These are phyloP conservation scores for Lasiosphaeriaceae sp. DNA, from an alignment of 495 filamentous ascomycete genomes.

Conservation along the genomic window DNA sequence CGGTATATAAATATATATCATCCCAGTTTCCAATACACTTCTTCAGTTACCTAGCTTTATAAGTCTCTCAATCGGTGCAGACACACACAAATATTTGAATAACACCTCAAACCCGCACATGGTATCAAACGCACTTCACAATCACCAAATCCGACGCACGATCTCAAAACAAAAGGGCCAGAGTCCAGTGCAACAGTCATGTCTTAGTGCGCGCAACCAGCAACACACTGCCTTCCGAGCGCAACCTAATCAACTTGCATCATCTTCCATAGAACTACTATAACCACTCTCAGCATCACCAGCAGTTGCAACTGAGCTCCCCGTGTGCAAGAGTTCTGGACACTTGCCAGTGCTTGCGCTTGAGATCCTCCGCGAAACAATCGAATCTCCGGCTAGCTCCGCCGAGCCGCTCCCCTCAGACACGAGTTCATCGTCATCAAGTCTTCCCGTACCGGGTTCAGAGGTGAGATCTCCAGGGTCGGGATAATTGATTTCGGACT, in stretches of 20 bases:
- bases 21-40: no score
- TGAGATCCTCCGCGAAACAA: background rate
- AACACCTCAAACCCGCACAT: no score
- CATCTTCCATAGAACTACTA: slow-evolving; percentile 36
- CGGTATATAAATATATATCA: no score
- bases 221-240: background rate
- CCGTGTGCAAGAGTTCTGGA: slow-evolving; percentile 22
- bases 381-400: background rate
- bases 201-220: background rate
- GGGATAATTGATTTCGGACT: slow-evolving; percentile 20
- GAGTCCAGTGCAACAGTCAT: no score
- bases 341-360: slow-evolving; percentile 10
- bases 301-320: slow-evolving; percentile 42
- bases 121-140: no score
- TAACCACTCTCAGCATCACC: slow-evolving; percentile 40
- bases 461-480: slow-evolving; percentile 13
- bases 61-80: no score
- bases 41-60: no score
- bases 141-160: no score
- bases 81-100: no score
- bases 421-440: background rate
- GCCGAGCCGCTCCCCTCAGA: background rate
- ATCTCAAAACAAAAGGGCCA: no score
- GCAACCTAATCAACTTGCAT: background rate
- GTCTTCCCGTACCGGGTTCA: slow-evolving; percentile 14